Evolutionary conservation across 352 stramenopile species (phyloP).

Genomic region (Phytophthora boehmeriae): DNA sequence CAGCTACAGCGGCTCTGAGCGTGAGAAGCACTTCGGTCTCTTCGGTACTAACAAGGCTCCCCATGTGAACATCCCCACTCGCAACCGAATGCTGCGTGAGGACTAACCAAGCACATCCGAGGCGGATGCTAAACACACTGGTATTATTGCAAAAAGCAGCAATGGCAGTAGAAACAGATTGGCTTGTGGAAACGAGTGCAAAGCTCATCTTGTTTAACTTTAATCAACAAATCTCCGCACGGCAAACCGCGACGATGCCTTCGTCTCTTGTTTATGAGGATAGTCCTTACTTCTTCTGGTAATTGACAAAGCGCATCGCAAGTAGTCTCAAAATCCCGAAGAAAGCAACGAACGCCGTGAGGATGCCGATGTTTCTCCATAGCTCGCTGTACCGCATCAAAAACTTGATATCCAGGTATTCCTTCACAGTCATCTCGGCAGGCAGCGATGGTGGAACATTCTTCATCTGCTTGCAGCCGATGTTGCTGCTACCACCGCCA

Average conservation of each 20-base stretch:
- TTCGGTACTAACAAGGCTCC: conserved; percentile 39
- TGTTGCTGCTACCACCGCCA: background rate
- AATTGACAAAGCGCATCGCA: conserved; percentile 36
- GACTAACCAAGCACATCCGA: background rate
- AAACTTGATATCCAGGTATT: conserved; percentile 16
- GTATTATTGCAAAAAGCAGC: too few species aligned
- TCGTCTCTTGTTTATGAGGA: background rate
- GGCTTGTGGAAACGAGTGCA: too few species aligned
- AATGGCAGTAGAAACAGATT: too few species aligned
- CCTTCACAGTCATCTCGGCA: conserved; percentile 10
- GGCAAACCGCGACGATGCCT: too few species aligned
- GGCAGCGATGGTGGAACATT: conserved; percentile 12
- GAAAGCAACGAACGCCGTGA: conserved; percentile 12
- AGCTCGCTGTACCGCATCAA: conserved; percentile 16
- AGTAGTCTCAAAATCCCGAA: conserved; percentile 30
- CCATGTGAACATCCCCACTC: conserved; percentile 39
- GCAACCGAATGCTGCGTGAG: background rate
- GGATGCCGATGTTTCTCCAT: conserved; percentile 13
- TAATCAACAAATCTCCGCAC: too few species aligned
- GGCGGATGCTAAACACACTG: too few species aligned
- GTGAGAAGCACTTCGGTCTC: conserved; percentile 64
- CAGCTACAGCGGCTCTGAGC: conserved; percentile 44
- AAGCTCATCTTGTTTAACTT: too few species aligned
- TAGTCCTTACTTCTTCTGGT: conserved; percentile 38
- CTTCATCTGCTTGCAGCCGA: conserved; percentile 19